These are phyloP conservation scores for Collybia sordida DNA, from an alignment of 768 basidiomycete species.

Conservation along the genomic window DNA sequence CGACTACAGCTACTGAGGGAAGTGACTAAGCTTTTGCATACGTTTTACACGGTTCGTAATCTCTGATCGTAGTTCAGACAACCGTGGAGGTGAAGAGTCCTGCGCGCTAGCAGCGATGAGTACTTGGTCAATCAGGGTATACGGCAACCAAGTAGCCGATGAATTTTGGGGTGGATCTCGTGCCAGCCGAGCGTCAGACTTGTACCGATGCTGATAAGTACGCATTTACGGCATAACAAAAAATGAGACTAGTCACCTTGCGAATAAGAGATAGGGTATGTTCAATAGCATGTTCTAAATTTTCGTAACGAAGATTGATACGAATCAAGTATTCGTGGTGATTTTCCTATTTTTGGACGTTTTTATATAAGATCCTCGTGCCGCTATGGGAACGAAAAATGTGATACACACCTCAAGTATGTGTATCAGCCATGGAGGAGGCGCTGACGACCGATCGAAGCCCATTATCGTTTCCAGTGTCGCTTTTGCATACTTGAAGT, in stretches of 20 bases:
- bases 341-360: slow-evolving; percentile 44
- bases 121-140: slow-evolving; percentile 82
- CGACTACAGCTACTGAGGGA: slow-evolving; percentile 17
- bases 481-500: slow-evolving; percentile 75
- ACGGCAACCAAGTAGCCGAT: slow-evolving; percentile 76
- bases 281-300: slow-evolving; percentile 74
- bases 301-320: slow-evolving; percentile 74
- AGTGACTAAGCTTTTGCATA: slow-evolving; percentile 62
- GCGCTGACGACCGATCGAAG: slow-evolving; percentile 54
- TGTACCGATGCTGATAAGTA: slow-evolving; percentile 11
- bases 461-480: slow-evolving; percentile 76
- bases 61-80: slow-evolving; percentile 56
- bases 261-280: slow-evolving; percentile 70
- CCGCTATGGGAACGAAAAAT: neutral
- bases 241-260: slow-evolving; percentile 47
- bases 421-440: slow-evolving; percentile 84
- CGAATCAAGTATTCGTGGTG: slow-evolving; percentile 86
- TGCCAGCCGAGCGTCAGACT: slow-evolving; percentile 56
- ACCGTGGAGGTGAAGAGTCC: slow-evolving; percentile 45
- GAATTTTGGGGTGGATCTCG: slow-evolving; percentile 55
- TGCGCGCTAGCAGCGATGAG: slow-evolving; percentile 60
- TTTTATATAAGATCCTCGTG: too few species aligned
- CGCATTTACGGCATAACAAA: neutral
- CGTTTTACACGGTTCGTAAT: slow-evolving; percentile 64
- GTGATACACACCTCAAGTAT: slow-evolving; percentile 69